Evolutionary conservation across 805 yeast genomes (phyloP).

Genomic region (Komagataella mondaviorum): DNA sequence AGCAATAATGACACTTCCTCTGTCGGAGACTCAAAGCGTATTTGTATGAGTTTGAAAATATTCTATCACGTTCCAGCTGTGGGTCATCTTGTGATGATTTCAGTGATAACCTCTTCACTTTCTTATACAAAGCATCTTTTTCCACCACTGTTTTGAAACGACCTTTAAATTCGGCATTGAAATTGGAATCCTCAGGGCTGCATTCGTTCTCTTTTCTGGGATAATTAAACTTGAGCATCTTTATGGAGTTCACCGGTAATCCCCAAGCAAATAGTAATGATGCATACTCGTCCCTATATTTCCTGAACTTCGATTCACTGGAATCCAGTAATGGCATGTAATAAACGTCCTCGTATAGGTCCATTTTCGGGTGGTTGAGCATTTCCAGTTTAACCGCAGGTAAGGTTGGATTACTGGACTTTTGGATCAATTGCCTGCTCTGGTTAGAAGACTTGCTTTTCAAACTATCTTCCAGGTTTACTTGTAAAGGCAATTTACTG

Average conservation of each 20-base stretch:
- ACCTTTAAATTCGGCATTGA: slow-evolving; percentile 21
- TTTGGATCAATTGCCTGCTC: neutral
- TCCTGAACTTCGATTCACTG: slow-evolving; percentile 20
- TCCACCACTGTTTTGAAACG: slow-evolving; percentile 14
- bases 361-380: slow-evolving; percentile 28
- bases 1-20: slow-evolving; percentile 55
- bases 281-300: slow-evolving; percentile 60
- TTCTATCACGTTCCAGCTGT: neutral
- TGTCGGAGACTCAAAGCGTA: slow-evolving; percentile 2
- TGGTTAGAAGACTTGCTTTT: neutral
- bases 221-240: slow-evolving; percentile 59
- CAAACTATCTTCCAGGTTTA: neutral
- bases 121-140: slow-evolving; percentile 2
- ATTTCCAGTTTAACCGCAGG: slow-evolving; percentile 30
- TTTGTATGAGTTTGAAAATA: neutral
- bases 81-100: neutral
- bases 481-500: neutral
- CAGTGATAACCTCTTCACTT: neutral
- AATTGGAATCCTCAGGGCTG: slow-evolving; percentile 9
- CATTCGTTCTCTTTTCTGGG: slow-evolving; percentile 7
- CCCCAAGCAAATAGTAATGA: slow-evolving; percentile 75
- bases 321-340: slow-evolving; percentile 25
- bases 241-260: slow-evolving; percentile 63
- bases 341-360: slow-evolving; percentile 28
- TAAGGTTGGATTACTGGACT: neutral